Percentiles rank a stretch among this genome's conserved stretches.
phyloP scores from a whole-genome alignment of 345 rosid genomes.

The Schrenkiella parvula region DNA sequence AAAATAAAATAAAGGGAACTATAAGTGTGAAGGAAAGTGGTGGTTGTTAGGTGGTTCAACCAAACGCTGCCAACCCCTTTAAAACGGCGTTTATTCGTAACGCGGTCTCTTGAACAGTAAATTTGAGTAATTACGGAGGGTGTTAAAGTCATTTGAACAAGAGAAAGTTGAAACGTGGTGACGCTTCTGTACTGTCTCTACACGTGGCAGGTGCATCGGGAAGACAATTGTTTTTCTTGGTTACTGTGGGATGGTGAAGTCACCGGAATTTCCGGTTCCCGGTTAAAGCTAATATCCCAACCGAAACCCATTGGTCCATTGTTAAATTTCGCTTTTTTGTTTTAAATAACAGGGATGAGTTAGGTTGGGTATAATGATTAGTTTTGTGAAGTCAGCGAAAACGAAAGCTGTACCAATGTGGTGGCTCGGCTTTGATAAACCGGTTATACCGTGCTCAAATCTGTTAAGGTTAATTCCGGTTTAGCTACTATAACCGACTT shows the following conservation, averaged over 20 bases:
- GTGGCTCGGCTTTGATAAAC: constrained; percentile 33
- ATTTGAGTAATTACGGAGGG: constrained; percentile 16
- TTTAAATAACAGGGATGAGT: constrained; percentile 31
- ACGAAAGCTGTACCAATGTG: constrained; percentile 36
- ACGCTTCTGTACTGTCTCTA: not conserved
- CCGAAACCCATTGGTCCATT: constrained; percentile 22
- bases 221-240: constrained; percentile 30
- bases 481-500: constrained; percentile 1
- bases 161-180: constrained; percentile 45
- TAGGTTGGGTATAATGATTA: constrained; percentile 54
- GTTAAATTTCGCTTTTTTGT: not conserved
- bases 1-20: constrained; percentile 17
- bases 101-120: constrained; percentile 42
- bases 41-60: constrained; percentile 95
- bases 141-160: constrained; percentile 10
- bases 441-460: not conserved
- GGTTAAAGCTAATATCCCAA: constrained; percentile 32
- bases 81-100: constrained; percentile 52
- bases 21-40: constrained; percentile 56
- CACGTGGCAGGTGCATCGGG: constrained; percentile 41
- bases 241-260: constrained; percentile 33
- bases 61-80: constrained; percentile 72
- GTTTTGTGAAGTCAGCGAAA: constrained; percentile 45
- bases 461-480: not conserved
- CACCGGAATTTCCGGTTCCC: constrained; percentile 35